Conservation (phyloP, 2,329 filamentous ascomycete genomes). For the Ceratocystis eucalypticola region DNA sequence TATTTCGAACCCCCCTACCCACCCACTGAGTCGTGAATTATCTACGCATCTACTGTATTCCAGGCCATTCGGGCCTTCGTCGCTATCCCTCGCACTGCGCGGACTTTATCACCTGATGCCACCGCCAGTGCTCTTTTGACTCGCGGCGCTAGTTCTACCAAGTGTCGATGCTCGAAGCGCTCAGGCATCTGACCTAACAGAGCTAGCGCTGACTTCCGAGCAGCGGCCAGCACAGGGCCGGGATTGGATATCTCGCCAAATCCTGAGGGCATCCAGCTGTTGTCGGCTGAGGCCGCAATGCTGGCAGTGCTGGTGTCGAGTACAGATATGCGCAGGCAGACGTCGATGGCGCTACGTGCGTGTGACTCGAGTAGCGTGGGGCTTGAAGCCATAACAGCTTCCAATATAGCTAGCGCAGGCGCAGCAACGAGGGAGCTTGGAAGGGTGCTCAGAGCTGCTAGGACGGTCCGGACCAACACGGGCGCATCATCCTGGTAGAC, state of each 20-base stretch:
- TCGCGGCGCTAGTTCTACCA: conserved; percentile 33
- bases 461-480: conserved; percentile 35
- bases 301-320: conserved; percentile 23
- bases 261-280: conserved; percentile 25
- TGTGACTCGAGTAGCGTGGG: conserved; percentile 35
- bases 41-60: conserved; percentile 24
- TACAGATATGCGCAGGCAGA: conserved; percentile 30
- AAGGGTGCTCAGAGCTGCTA: conserved; percentile 34
- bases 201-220: conserved; percentile 22
- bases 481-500: conserved; percentile 40
- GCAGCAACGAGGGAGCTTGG: conserved; percentile 33
- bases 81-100: conserved; percentile 39
- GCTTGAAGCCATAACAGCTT: conserved; percentile 34
- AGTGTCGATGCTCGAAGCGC: conserved; percentile 35
- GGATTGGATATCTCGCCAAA: conserved; percentile 1
- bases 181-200: conserved; percentile 36
- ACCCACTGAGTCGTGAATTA: conserved; percentile 25
- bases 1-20: not conserved
- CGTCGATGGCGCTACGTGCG: conserved; percentile 36
- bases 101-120: conserved; percentile 40
- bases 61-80: conserved; percentile 37
- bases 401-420: conserved; percentile 36
- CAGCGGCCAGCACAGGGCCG: not conserved
- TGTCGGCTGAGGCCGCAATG: conserved; percentile 22
- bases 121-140: conserved; percentile 36